These are phyloP conservation scores for Nadsonia starkeyi-henricii DNA, from an alignment of 1,139 yeast genomes.

Conservation along the genomic window DNA sequence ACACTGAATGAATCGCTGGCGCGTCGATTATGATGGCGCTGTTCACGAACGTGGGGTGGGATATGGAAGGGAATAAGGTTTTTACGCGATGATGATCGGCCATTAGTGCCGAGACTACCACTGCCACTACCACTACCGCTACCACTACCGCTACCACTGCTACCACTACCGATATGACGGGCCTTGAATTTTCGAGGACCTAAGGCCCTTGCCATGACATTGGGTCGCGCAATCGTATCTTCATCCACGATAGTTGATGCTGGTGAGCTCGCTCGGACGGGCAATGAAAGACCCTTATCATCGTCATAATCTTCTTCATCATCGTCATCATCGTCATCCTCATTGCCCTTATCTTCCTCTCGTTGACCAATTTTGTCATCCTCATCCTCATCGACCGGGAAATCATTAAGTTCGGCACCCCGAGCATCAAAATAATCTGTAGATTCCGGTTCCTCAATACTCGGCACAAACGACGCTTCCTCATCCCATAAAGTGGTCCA, in stretches of 20 bases:
- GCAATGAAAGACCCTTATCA: too few relatives aligned
- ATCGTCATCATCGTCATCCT: conserved; percentile 5
- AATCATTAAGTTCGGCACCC: conserved; percentile 46
- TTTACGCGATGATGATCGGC: conserved; percentile 3
- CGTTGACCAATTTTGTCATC: background rate
- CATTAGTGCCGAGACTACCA: conserved; percentile 9
- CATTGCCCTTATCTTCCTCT: background rate
- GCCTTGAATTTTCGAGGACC: too few relatives aligned
- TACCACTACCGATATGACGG: background rate
- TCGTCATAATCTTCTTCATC: conserved; percentile 1
- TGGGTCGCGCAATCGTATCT: background rate
- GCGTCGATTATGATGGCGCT: conserved; percentile 33
- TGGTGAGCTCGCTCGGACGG: too few relatives aligned
- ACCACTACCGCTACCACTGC: conserved; percentile 5
- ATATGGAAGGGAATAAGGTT: conserved; percentile 31
- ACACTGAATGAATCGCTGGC: conserved; percentile 43
- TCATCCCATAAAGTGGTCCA: conserved; percentile 68
- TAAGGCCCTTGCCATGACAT: too few relatives aligned
- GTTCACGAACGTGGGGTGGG: conserved; percentile 48
- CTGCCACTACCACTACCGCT: conserved; percentile 10
- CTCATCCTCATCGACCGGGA: conserved; percentile 17
- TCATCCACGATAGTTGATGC: background rate
- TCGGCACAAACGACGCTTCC: conserved; percentile 77
- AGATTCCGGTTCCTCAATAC: conserved; percentile 64
- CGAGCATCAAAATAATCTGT: conserved; percentile 87